Conservation (phyloP, 176 grass and related monocot genomes). For the Rhynchospora breviuscula region DNA sequence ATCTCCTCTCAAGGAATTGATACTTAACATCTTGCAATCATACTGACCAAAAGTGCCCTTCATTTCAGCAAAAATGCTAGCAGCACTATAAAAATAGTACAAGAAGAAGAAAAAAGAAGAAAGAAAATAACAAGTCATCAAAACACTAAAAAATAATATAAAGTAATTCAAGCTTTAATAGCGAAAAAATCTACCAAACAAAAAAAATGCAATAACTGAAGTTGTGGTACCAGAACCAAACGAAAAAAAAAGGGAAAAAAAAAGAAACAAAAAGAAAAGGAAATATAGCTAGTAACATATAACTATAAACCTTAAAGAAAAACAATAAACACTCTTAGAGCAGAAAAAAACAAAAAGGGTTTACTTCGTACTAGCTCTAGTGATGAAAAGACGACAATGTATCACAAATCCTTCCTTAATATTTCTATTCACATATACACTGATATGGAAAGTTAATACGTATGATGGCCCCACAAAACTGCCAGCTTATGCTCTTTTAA, state of each 20-base stretch:
- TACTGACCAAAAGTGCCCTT: constrained; percentile 68
- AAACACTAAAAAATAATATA: not conserved
- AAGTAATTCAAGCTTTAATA: not conserved
- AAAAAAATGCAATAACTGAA: constrained; percentile 4
- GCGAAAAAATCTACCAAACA: not conserved
- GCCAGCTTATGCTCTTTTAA: not conserved
- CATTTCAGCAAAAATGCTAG: constrained; percentile 79
- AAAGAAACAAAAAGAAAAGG: not conserved
- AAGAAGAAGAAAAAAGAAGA: not conserved
- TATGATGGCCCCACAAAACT: not conserved
- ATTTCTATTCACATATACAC: not conserved
- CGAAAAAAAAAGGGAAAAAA: too few relatives aligned
- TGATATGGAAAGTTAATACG: not conserved
- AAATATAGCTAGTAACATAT: not conserved
- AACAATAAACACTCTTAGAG: not conserved
- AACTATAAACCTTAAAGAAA: not conserved
- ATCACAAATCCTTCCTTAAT: not conserved
- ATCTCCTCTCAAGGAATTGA: constrained; percentile 68
- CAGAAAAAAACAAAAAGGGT: not conserved
- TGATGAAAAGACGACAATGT: not conserved
- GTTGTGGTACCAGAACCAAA: not conserved
- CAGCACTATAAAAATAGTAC: constrained; percentile 45
- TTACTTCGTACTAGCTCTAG: not conserved
- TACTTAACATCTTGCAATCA: constrained; percentile 81
- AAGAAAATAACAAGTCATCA: constrained; percentile 27